Evolutionary conservation across 768 basidiomycete genomes (phyloP), one percentile per base, ranked within the genome.

Genomic region (Tricholoma hemisulphureum): DNA sequence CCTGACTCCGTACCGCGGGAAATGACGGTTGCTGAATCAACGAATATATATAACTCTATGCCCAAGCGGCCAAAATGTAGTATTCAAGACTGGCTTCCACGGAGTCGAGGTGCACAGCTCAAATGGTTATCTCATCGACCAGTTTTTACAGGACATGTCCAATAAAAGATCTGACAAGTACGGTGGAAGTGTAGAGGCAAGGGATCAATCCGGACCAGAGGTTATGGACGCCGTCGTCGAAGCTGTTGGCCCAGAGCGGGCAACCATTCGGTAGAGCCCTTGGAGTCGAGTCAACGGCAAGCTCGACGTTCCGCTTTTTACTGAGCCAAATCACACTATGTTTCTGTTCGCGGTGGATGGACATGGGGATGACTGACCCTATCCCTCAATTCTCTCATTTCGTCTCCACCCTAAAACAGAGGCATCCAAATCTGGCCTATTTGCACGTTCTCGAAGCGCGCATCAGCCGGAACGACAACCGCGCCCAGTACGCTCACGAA

Each of bases 121-220:
- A 52, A 79, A 81, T 55, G 77, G 79, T 0, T 82, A 80, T 58
- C 66, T 86, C 10, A 55, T 78, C 14, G 83, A 89, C 63, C 85
- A 89, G 65, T 88, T 74, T n/a, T 58, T 85, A 9, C 83, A 87
- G 62, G 74, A 80, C 24, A 65, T 74, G n/a, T 74, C 73, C 32
- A 89, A 89, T 68, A 63, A 76, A 4, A 77, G 87, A 14, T 82
- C 79, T 6, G 88, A 90, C 65, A 71, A 78, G 45, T 92, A 87
- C 67, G 89, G 89, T 0, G 89, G 90, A 2, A 80, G 78, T 45
- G 70, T 89, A 26, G 82, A 86, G 66, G 82, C 80, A 56, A 75
- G 90, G 5, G 72, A 77, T 1, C 75, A 82, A 24, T 89, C 91
- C 66, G 64, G 69, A 0, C 70, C 86, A 6, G 83, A 86, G 58